A percentile compares a stretch with the other conserved stretches of the same genome.
phyloP scores from a whole-genome alignment of 2,329 filamentous ascomycete species.

The Colletotrichum magnum region DNA sequence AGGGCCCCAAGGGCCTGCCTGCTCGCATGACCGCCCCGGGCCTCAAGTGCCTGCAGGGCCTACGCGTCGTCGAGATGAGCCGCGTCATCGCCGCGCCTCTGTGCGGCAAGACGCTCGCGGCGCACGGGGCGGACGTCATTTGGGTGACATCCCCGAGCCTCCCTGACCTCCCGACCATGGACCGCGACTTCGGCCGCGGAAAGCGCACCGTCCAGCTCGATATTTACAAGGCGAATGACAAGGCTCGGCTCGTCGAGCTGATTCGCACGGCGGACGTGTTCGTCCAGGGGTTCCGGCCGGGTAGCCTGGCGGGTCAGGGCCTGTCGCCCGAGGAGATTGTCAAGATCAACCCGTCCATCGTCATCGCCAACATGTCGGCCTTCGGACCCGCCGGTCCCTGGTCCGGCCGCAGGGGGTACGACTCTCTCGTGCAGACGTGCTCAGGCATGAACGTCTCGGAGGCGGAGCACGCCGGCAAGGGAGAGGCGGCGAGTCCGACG shows the following conservation, averaged over 20 bases:
- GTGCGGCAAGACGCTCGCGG: conserved; percentile 49
- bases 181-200: conserved; percentile 52
- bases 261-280: conserved; percentile 57
- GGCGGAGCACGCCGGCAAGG: conserved; percentile 58
- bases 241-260: conserved; percentile 46
- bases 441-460: conserved; percentile 70
- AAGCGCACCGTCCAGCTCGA: conserved; percentile 51
- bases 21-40: conserved; percentile 53
- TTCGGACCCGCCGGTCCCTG: conserved; percentile 62
- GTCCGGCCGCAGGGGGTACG: conserved; percentile 57
- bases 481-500: conserved; percentile 56
- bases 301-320: conserved; percentile 60
- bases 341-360: conserved; percentile 57
- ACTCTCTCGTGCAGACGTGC: conserved; percentile 59
- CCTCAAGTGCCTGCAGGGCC: conserved; percentile 48
- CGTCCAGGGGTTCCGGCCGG: conserved; percentile 62
- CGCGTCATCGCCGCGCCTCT: conserved; percentile 53
- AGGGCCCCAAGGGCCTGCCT: conserved; percentile 38
- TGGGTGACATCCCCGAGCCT: conserved; percentile 50
- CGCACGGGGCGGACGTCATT: conserved; percentile 52
- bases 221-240: conserved; percentile 44
- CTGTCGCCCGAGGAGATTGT: conserved; percentile 53
- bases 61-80: conserved; percentile 53
- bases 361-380: conserved; percentile 67
- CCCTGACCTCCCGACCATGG: conserved; percentile 49